Conservation (phyloP, 176 grass and related monocot genomes). For the Puya raimondii region DNA sequence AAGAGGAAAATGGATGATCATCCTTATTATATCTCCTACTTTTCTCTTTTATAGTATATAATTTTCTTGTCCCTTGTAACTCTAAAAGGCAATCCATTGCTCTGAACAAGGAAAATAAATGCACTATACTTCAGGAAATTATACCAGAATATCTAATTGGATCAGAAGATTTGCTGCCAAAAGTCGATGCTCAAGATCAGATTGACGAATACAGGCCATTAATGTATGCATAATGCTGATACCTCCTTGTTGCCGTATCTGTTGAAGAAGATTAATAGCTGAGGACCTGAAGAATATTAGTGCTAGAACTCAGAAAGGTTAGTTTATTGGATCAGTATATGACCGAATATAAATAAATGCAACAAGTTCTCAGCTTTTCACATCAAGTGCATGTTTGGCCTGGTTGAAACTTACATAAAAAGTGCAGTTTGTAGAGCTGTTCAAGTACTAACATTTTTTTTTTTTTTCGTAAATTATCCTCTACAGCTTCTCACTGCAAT, state of each 20-base stretch:
- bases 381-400: too few relatives aligned
- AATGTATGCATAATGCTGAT: constrained; percentile 71
- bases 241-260: constrained; percentile 61
- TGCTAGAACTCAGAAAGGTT: constrained; percentile 14
- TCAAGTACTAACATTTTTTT: constrained; percentile 5
- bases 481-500: too few relatives aligned
- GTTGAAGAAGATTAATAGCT: constrained; percentile 51
- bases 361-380: too few relatives aligned
- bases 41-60: too few relatives aligned
- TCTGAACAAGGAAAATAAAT: neutral
- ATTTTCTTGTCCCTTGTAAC: too few relatives aligned
- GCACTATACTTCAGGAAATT: neutral
- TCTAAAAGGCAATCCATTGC: too few relatives aligned
- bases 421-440: neutral
- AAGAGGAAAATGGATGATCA: too few relatives aligned
- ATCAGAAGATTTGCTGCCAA: constrained; percentile 87
- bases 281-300: constrained; percentile 56
- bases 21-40: too few relatives aligned
- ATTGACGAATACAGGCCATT: constrained; percentile 68
- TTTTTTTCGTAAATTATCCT: too few relatives aligned
- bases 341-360: too few relatives aligned
- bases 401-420: too few relatives aligned
- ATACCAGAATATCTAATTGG: constrained; percentile 92
- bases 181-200: constrained; percentile 59
- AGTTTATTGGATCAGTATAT: neutral